Base-by-base conservation (phyloP, 306 rosid species). In the Pterocarpus santalinus region DNA sequence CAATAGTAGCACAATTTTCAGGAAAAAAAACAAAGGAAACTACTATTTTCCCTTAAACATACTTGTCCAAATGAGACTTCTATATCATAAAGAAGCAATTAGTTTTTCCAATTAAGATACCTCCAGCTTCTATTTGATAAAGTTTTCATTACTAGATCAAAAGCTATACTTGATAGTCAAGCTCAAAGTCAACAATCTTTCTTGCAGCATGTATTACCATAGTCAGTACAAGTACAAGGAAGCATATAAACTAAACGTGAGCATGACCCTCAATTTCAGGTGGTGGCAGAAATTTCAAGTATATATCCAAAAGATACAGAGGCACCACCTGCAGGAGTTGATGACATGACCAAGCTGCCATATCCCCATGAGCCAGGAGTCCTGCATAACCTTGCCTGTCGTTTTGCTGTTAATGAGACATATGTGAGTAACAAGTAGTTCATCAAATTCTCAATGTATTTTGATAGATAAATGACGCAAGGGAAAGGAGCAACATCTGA, bases 321-420 rank as follows among this genome's bases (percentile, higher is more conserved):
- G 78, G 97, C 97, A 68, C 97, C 96, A 33, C 94, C 94, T 46
- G 92, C 91, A 22, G 97, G 97, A 49, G 96, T 93, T 22, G 97
- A 93, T 86, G 97, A 93, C 90, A 93, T 93, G 96, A 93, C 97
- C 66, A 93, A 91, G 85, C 84, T 91, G 67, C 92, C 97, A 57
- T 93, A 93, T 78, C 92, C 91, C 22, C 97, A 91, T 58, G 94
- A 93, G 53, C 97, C 97, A 2, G 97, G 97, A 81, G 97, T 93
- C 63, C 83, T 93, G 28, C 53, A 88, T 64, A 93, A 93, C 62
- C 94, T 93, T 28, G 75, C 81, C 2, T 84, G 85, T 64, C 96
- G 97, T 28, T 93, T 89, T 69, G 80, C 90, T 58, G 94, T 93
- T 70, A 93, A 93, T 49, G 97, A 93, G 84, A 93, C 91, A 69